phyloP scores from a whole-genome alignment of 352 stramenopile species.

The Phytophthora cryptogea region DNA sequence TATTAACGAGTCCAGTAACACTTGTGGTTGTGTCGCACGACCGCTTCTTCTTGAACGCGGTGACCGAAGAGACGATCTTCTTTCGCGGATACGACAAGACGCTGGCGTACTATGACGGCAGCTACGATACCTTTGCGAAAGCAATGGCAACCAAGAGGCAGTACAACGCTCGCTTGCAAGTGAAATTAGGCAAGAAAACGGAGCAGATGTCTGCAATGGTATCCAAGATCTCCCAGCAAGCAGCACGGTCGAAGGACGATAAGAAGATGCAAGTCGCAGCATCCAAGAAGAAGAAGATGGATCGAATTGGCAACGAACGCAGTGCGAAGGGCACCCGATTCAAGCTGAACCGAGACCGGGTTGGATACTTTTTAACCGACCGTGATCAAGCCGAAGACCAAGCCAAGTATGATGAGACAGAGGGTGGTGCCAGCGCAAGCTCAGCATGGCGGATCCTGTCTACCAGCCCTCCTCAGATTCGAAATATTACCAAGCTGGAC shows the following conservation, averaged over 20 bases:
- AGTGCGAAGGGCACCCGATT: conserved; percentile 66
- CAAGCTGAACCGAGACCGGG: conserved; percentile 56
- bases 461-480: conserved; percentile 51
- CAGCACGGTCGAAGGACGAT: conserved; percentile 48
- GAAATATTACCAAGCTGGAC: conserved; percentile 53
- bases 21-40: conserved; percentile 93
- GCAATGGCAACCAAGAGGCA: conserved; percentile 53
- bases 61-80: conserved; percentile 64
- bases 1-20: conserved; percentile 70
- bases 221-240: conserved; percentile 46
- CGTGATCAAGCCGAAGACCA: conserved; percentile 46
- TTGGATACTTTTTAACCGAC: conserved; percentile 42
- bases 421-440: conserved; percentile 26
- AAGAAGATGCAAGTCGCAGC: conserved; percentile 69
- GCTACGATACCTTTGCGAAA: conserved; percentile 62
- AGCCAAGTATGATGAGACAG: conserved; percentile 46
- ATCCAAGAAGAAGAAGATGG: conserved; percentile 75
- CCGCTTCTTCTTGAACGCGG: conserved; percentile 93
- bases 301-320: conserved; percentile 52
- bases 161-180: conserved; percentile 52
- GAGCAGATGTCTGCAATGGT: conserved; percentile 64
- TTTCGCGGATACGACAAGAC: conserved; percentile 63
- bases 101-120: conserved; percentile 63
- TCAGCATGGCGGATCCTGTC: conserved; percentile 52
- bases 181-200: conserved; percentile 57